Percentiles rank a stretch among this genome's conserved stretches.
These are phyloP conservation scores for Leccinum pellstonianum DNA, from an alignment of 768 basidiomycete species.

Conservation along the genomic window DNA sequence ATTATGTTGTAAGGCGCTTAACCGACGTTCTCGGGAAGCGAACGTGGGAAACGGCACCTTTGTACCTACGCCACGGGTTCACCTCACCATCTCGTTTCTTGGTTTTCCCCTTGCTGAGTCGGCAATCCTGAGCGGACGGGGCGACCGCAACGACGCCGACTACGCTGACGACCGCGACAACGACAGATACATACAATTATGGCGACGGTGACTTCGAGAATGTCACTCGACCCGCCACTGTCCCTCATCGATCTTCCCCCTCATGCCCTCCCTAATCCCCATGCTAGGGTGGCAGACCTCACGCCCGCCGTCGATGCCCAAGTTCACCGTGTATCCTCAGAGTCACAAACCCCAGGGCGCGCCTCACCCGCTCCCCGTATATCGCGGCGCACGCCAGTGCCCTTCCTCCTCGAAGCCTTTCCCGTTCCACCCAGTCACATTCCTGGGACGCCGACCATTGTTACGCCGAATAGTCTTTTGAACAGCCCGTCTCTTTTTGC, in stretches of 20 bases:
- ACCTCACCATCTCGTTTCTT: slow-evolving; percentile 13
- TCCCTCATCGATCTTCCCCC: slow-evolving; percentile 14
- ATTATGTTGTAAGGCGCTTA: slow-evolving; percentile 13
- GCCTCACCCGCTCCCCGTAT: slow-evolving; percentile 26
- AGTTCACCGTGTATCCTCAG: slow-evolving; percentile 28
- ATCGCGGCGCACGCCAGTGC: slow-evolving; percentile 33
- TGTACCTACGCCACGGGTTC: slow-evolving; percentile 13
- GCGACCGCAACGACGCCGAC: slow-evolving; percentile 19
- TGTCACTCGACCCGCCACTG: slow-evolving; percentile 16
- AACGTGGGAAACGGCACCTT: slow-evolving; percentile 26
- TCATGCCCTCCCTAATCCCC: slow-evolving; percentile 17
- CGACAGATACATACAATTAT: slow-evolving; percentile 6
- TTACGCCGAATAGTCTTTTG: slow-evolving; percentile 3
- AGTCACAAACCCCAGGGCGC: slow-evolving; percentile 24
- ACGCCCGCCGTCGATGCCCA: slow-evolving; percentile 6
- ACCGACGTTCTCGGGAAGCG: slow-evolving; percentile 15
- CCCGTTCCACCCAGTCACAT: slow-evolving; percentile 37
- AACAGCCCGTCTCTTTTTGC: slow-evolving; percentile 15
- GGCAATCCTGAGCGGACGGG: slow-evolving; percentile 10
- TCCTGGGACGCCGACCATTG: slow-evolving; percentile 24
- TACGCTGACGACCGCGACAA: slow-evolving; percentile 5
- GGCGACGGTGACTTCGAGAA: slow-evolving; percentile 19
- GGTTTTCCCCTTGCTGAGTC: slow-evolving; percentile 21
- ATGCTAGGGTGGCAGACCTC: slow-evolving; percentile 14
- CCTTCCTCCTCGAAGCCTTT: slow-evolving; percentile 39